Evolutionary conservation across 2,329 filamentous ascomycete genomes (phyloP), one percentile per base, ranked within the genome.

Genomic region (Chaetomium strumarium): DNA sequence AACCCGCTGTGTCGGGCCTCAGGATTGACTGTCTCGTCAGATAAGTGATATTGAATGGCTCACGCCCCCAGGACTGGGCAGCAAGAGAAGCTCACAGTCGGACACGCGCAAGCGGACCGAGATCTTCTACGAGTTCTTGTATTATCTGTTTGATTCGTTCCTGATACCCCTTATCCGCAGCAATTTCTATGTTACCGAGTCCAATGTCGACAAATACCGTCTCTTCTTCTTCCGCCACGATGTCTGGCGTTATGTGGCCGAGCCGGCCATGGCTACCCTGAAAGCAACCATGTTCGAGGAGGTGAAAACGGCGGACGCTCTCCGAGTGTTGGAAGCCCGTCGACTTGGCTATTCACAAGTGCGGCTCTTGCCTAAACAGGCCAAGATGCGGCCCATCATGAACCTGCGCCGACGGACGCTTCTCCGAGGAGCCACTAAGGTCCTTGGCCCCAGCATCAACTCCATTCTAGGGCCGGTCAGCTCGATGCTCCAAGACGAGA

Each of bases 151-250:
- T 63, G 93, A 99, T 68, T 96, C 91, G 0, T 76, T 96, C 19
- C 66, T 99, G 51, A 87, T 97, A 61, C 92, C 93, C 10, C 76
- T 99, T 8, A 79, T 97, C 44, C 83, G 88, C 33, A 84, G 81
- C 57, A 91, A 93, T 63, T 99, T 99, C 63, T 92, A 97, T 64
- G 88, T 96, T 36, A 99, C 93, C 0, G 93, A 99, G 67, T 93
- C 90, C 0, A 90, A 83, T 57, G 75, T 76, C 1, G 83, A 96
- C 64, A 84, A 86, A 14, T 90, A 93, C 62, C 82, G 83, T 29
- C 72, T 97, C 1, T 96, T 95, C 68, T 99, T 90, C 70, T 97
- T 96, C 66, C 86, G 92, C 4, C 93, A 99, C 59, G 93, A 99
- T 67, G 76, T 93, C 10, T 99, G 93, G 93, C 82, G 80, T 46